Base-by-base conservation (phyloP, 192 early-diverging fungal genomes). In the Backusella westeae region DNA sequence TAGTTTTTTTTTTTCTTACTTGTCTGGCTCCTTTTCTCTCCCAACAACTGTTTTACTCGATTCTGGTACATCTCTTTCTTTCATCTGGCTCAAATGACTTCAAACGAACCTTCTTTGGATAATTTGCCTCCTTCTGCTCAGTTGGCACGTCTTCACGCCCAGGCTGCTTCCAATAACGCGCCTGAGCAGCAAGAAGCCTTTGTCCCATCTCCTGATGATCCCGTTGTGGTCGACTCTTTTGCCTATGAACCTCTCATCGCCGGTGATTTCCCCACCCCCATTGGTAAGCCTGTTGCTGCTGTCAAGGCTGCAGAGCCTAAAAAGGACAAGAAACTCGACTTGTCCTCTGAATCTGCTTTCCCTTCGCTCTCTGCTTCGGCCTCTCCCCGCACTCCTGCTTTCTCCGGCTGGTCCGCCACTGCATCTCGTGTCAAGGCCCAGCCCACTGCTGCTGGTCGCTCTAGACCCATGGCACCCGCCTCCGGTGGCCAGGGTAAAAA, bases 281-380 rank as follows among this genome's bases (percentile, higher is more conserved):
- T 78, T 56, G 76, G 72, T 26, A 63, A 77, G 42, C 71, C 80
- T 17, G 53, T 73, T 10, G n/a, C 67, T 15, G n/a, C 71, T 71
- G 69, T 69, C 29, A 76, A 46, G 23, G 17, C 34, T 12, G 65
- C 49, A 29, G 63, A 63, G 15, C 66, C 74, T 46, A 69, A 68
- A 29, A 76, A 76, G 39, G 72, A 74, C 19, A 65, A 56, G 23
- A 77, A 74, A n/a, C 76, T 88, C 23, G 91, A 93, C 78, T 80
- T 93, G 35, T 74, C 80, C 46, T 89, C 85, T 44, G 88, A 88
- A 75, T 90, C 90, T 36, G 87, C 92, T 73, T 96, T 97, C 83
- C 94, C 95, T 4, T 87, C 93, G 39, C 84, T 96, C 17, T 89
- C 92, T 56, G 80, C 86, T 56, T 77, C 87, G 0, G 81, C 90